Evolutionary conservation across 805 yeast species (phyloP).

Genomic region (Brettanomyces anomalus): DNA sequence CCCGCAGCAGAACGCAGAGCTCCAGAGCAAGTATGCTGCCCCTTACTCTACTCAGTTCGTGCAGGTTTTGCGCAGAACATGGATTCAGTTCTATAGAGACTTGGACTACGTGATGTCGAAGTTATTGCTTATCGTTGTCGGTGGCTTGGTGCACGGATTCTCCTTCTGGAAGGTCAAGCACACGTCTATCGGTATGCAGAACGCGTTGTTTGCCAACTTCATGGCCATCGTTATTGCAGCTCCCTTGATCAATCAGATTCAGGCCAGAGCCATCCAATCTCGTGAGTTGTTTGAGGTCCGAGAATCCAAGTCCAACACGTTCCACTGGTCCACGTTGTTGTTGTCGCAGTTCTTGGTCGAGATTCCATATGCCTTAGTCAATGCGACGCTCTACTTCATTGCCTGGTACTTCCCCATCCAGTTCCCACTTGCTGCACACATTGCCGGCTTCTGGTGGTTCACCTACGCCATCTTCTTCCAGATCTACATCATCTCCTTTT

Average conservation of each 20-base stretch:
- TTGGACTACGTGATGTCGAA: slow-evolving; percentile 42
- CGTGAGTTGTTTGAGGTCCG: slow-evolving; percentile 63
- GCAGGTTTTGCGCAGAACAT: slow-evolving; percentile 30
- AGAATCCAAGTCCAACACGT: slow-evolving; percentile 63
- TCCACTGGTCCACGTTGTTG: slow-evolving; percentile 58
- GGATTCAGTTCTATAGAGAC: slow-evolving; percentile 38
- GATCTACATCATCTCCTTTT: slow-evolving; percentile 40
- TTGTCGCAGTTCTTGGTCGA: slow-evolving; percentile 49
- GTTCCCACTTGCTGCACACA: slow-evolving; percentile 26
- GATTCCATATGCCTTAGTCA: slow-evolving; percentile 46
- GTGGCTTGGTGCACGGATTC: slow-evolving; percentile 42
- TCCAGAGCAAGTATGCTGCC: slow-evolving; percentile 31
- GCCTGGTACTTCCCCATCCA: slow-evolving; percentile 30
- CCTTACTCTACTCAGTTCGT: slow-evolving; percentile 31
- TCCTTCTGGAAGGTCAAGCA: slow-evolving; percentile 52
- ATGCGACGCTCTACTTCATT: slow-evolving; percentile 38
- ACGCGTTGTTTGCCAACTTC: slow-evolving; percentile 43
- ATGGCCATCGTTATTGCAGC: slow-evolving; percentile 49
- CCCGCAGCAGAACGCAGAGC: not conserved
- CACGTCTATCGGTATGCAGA: slow-evolving; percentile 48
- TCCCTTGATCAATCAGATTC: slow-evolving; percentile 56
- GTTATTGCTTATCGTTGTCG: slow-evolving; percentile 29
- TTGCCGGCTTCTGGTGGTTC: slow-evolving; percentile 41
- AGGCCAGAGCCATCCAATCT: slow-evolving; percentile 48
- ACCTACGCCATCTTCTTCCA: slow-evolving; percentile 30